A percentile compares a stretch with the other conserved stretches of the same genome.
phyloP scores from a whole-genome alignment of 345 rosid species.

The Camelina sativa region DNA sequence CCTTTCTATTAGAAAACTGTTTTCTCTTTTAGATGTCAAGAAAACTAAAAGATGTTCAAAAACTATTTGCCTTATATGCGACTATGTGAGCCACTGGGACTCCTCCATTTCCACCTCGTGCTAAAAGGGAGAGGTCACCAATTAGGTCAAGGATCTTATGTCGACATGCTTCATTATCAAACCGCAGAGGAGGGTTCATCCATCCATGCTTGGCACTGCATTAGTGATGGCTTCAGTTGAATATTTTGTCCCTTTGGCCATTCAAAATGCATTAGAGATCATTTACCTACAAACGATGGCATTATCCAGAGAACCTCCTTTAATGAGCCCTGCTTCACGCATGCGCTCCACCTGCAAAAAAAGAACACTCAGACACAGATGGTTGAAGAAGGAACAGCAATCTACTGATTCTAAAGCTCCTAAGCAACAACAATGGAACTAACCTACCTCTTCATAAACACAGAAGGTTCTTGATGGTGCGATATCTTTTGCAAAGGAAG shows the following conservation, averaged over 20 bases:
- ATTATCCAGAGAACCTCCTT: slow-evolving; percentile 84
- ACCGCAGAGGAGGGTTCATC: slow-evolving; percentile 83
- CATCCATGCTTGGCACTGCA: slow-evolving; percentile 76
- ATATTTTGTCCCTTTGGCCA: not conserved
- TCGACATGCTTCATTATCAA: slow-evolving; percentile 77
- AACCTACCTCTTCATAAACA: slow-evolving; percentile 92
- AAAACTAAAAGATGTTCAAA: not conserved
- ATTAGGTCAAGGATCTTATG: slow-evolving; percentile 88
- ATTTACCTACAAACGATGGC: slow-evolving; percentile 86
- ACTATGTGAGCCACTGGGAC: slow-evolving; percentile 80
- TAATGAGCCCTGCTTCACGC: slow-evolving; percentile 73
- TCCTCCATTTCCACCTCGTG: slow-evolving; percentile 74
- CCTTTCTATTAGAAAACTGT: not conserved
- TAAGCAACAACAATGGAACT: slow-evolving; percentile 12
- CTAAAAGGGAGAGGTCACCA: slow-evolving; percentile 83
- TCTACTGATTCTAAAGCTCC: not conserved
- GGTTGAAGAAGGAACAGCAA: slow-evolving; percentile 9
- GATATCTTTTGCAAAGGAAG: slow-evolving; percentile 56
- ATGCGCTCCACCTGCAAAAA: slow-evolving; percentile 71
- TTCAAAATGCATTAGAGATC: slow-evolving; percentile 20
- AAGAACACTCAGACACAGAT: slow-evolving; percentile 10
- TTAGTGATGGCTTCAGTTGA: not conserved
- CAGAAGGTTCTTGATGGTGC: slow-evolving; percentile 85
- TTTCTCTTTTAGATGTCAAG: not conserved
- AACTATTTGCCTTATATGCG: slow-evolving; percentile 64